These are phyloP conservation scores for Cenchrus americanus DNA, from an alignment of 176 grass and related monocot species.

Conservation along the genomic window DNA sequence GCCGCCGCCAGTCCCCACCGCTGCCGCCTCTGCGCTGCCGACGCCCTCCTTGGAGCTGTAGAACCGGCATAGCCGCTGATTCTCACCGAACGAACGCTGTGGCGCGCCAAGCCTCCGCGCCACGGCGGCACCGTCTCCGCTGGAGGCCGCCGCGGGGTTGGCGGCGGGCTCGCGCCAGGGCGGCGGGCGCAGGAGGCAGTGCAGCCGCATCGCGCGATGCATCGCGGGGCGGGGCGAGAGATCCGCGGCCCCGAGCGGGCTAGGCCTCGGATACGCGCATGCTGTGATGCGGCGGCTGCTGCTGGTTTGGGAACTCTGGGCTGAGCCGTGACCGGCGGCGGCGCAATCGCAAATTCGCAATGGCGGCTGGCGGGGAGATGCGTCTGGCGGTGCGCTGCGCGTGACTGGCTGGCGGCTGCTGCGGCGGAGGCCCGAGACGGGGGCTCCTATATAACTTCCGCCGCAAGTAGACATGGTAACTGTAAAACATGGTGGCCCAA, in stretches of 20 bases:
- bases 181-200: slow-evolving; percentile 35
- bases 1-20: slow-evolving; percentile 28
- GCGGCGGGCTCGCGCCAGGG: not conserved
- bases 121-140: not conserved
- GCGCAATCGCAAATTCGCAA: not conserved
- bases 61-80: slow-evolving; percentile 43
- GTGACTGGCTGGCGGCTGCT: not conserved
- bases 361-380: not conserved
- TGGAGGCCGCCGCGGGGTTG: not conserved
- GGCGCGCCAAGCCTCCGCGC: slow-evolving; percentile 9
- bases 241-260: slow-evolving; percentile 25
- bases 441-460: too few species aligned
- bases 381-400: slow-evolving; percentile 2
- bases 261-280: slow-evolving; percentile 29
- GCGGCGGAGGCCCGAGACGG: not conserved
- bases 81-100: not conserved
- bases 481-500: too few species aligned
- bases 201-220: slow-evolving; percentile 32
- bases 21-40: slow-evolving; percentile 47
- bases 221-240: slow-evolving; percentile 15
- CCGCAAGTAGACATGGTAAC: too few species aligned
- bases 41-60: slow-evolving; percentile 76
- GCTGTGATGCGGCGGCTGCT: not conserved
- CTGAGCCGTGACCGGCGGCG: slow-evolving; percentile 11
- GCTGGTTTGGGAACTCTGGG: not conserved